phyloP scores from a whole-genome alignment of 305 asterid genomes.

The Salvia sclarea region DNA sequence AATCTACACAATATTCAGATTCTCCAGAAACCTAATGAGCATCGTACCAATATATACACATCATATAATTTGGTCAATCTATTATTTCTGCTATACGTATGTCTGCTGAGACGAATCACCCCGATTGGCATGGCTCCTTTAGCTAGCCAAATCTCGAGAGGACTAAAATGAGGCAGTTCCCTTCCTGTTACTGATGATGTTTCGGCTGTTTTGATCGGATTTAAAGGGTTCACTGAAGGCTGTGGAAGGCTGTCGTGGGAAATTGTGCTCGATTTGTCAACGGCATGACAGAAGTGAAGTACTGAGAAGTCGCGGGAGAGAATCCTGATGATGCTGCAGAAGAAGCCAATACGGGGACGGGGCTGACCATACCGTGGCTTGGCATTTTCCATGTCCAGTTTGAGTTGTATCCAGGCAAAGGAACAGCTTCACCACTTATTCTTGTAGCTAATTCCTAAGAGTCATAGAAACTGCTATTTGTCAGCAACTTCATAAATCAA shows the following conservation, averaged over 20 bases:
- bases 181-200: constrained; percentile 8
- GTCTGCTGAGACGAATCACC: constrained; percentile 15
- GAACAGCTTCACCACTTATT: constrained; percentile 48
- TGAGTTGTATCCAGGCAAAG: constrained; percentile 53
- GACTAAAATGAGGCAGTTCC: constrained; percentile 25
- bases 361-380: constrained; percentile 44
- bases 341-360: constrained; percentile 60
- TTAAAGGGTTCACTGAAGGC: constrained; percentile 39
- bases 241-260: constrained; percentile 42
- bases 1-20: constrained; percentile 32
- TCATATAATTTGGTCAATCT: constrained; percentile 35
- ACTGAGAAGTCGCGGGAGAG: constrained; percentile 55
- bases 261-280: constrained; percentile 41
- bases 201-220: neutral
- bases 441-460: constrained; percentile 59
- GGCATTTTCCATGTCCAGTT: constrained; percentile 69
- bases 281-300: constrained; percentile 42
- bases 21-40: constrained; percentile 13
- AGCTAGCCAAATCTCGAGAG: constrained; percentile 25
- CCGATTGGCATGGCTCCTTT: constrained; percentile 25
- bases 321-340: constrained; percentile 99
- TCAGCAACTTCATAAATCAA: neutral
- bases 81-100: constrained; percentile 32
- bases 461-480: neutral
- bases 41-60: constrained; percentile 48